Evolutionary conservation across 208 protist genomes (phyloP), one percentile per base, ranked within the genome.

Genomic region (Wallacemonas rigidus): DNA sequence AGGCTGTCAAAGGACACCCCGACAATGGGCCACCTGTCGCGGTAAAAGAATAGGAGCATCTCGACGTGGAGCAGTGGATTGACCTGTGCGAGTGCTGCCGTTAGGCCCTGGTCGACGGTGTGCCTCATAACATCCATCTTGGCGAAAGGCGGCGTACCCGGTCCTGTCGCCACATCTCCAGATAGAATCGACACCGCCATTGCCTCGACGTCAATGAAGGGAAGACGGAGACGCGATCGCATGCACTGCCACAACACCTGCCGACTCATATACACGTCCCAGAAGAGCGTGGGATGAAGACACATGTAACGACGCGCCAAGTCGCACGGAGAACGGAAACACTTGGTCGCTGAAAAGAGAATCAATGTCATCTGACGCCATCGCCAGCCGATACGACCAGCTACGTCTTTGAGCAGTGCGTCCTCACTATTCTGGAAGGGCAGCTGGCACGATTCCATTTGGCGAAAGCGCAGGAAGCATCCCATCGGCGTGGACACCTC

Each of bases 291-390:
- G 15, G 60, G 60, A 3, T 50, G 60, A 0, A 65, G 60, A 5
- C 1, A 12, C 60, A 65, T 65, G 67, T 86, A 88, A 17, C 77
- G 70, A 39, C 79, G 62, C 44, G 84, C 87, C 35, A 89, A 17
- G 3, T 89, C 76, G 55, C 88, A 86, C 0, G 71, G 69, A 3
- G 75, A 64, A 17, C 82, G 83, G 38, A 56, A 41, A 44, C 57
- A 17, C 6, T 79, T 75, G 50, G 79, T 71, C 9, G 11, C 48
- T 3, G 69, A 15, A 44, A 56, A 43, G 45, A 89, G 74, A 1
- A 54, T 43, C 12, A 15, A 38, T 2, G 75, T 63, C 51, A 92
- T 50, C 1, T 62, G 50, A n/a, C 7, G n/a, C 80, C 81, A 90
- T n/a, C 71, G 48, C 43, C n/a, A 53, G 11, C 77, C 77, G 6